Base-by-base conservation (phyloP, 1,284 basidiomycete genomes). In the Trametes hirsuta region DNA sequence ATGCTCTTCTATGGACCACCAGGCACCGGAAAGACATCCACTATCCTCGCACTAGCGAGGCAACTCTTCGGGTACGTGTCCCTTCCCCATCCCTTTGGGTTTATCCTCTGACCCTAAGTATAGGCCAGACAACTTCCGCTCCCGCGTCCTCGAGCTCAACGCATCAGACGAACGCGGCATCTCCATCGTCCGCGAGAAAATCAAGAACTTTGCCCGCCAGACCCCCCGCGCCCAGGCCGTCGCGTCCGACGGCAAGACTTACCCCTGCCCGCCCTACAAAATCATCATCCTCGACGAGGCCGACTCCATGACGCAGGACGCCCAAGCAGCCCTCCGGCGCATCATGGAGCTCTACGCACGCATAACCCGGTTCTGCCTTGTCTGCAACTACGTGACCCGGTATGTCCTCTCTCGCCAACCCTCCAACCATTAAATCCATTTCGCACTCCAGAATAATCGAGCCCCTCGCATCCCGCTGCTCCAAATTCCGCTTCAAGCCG, bases 1-100 rank as follows among this genome's bases (percentile, higher is more conserved):
- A 99, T 99, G 97, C 82, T 99, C 52, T 99, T 99, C 81, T 99
- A 99, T 69, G 97, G 97, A 0, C 97, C 97, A 18, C 97, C 97
- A 9, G 97, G 97, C 34, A 99, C 97, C 6, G 97, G 97, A 50
- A 99, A 99, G 77, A 99, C 97, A 14, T 97, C 95, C 40, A 98
- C 97, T 0, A 99, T 99, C 68, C 87, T 99, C 14, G 97, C 97
- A 12, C 81, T 99, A 41, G 83, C 97, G 45, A 82, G 96, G 50
- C 95, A 99, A 75, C 84, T 99, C 15, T 99, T 97, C 72, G 97
- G 97, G 93, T 94, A 63, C 61, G 84, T 58, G 21, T 21, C 8
- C 18, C 18, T 18, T 18, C 18, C 18, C 18, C 18, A 18, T 1
- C 18, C 18, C 18, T 18, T 18, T 18, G 18, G 18, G 18, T 18